phyloP scores from a whole-genome alignment of 1,139 yeast species.

The Debaryomycetaceae sp. region DNA sequence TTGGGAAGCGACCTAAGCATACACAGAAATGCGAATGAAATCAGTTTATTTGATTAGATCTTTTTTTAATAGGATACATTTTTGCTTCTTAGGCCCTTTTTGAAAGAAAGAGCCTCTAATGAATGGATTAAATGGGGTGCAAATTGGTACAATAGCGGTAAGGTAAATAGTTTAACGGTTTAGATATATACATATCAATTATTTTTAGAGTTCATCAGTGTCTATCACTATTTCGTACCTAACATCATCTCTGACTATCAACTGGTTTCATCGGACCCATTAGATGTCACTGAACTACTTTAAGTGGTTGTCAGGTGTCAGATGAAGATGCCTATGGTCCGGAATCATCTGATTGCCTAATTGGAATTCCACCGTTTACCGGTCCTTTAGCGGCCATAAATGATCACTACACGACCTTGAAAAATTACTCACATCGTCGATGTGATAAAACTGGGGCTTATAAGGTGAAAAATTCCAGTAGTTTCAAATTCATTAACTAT shows the following conservation, averaged over 20 bases:
- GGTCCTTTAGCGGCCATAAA: conserved; percentile 7
- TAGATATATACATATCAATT: background rate
- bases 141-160: background rate
- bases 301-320: background rate
- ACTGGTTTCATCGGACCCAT: background rate
- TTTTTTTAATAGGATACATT: too few species aligned
- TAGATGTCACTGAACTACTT: background rate
- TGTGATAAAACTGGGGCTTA: background rate
- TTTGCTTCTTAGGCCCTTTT: background rate
- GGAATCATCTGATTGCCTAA: background rate
- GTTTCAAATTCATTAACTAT: background rate
- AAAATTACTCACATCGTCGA: conserved; percentile 5
- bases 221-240: background rate
- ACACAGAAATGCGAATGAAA: background rate
- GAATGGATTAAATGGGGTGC: background rate
- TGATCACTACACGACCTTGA: conserved; percentile 1
- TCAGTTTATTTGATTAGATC: background rate
- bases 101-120: background rate
- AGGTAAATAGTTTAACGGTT: background rate
- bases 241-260: too few species aligned
- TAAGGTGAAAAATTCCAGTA: background rate
- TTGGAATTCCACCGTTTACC: conserved; percentile 1
- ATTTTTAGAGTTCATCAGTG: background rate
- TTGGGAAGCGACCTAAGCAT: background rate
- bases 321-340: background rate